Evolutionary conservation across 208 protist genomes (phyloP).

Genomic region (Wallacemonas sp.): DNA sequence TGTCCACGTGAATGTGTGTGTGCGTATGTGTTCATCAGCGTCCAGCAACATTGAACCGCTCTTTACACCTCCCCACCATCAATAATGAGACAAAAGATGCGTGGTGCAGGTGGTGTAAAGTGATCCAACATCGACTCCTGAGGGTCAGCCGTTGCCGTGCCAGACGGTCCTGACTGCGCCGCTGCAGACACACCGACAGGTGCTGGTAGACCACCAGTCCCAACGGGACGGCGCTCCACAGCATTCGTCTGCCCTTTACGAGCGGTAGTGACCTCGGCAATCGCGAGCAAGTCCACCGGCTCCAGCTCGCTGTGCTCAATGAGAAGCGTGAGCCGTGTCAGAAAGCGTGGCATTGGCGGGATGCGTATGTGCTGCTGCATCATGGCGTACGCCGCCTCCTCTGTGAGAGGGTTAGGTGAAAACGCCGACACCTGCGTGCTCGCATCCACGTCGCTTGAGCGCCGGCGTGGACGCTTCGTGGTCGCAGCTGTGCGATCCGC

Average conservation of each 20-base stretch:
- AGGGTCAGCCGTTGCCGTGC: background rate
- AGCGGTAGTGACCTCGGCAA: constrained; percentile 48
- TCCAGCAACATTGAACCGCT: too few relatives aligned
- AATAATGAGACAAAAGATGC: constrained; percentile 74
- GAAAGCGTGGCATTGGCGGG: constrained; percentile 70
- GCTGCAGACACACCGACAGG: background rate
- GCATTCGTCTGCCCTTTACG: constrained; percentile 10
- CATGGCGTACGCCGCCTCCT: constrained; percentile 21
- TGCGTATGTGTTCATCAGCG: background rate
- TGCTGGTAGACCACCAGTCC: background rate
- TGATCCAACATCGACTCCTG: background rate
- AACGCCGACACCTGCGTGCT: constrained; percentile 5
- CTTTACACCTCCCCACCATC: constrained; percentile 63
- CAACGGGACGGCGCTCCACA: background rate
- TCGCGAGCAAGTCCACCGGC: constrained; percentile 57
- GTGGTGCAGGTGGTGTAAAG: background rate
- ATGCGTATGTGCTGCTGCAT: constrained; percentile 14
- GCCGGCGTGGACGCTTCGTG: too few relatives aligned
- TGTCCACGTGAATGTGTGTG: background rate
- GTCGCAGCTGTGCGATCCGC: too few relatives aligned
- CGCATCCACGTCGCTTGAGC: background rate
- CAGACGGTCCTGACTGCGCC: too few relatives aligned
- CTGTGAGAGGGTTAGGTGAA: constrained; percentile 1
- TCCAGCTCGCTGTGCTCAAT: constrained; percentile 78
- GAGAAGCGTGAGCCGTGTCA: constrained; percentile 72